These are phyloP conservation scores for Bruguiera parviflora DNA, from an alignment of 345 rosid genomes.

Conservation along the genomic window DNA sequence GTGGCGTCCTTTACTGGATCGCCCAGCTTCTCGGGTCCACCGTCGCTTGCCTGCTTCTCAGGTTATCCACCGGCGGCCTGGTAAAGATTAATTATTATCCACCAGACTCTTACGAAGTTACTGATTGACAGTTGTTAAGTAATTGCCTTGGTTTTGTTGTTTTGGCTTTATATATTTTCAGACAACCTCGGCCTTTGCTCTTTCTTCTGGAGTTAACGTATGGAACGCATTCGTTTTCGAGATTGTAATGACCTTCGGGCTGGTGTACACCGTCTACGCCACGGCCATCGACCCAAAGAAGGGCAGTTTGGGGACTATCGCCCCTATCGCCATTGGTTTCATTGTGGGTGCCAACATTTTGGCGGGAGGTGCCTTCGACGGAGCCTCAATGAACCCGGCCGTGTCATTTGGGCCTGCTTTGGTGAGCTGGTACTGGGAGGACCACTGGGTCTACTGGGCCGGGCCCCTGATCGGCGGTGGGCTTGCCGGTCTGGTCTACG, in stretches of 20 bases:
- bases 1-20: conserved; percentile 82
- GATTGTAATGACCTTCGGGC: conserved; percentile 92
- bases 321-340: conserved; percentile 87
- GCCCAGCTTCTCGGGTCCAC: conserved; percentile 88
- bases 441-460: conserved; percentile 96
- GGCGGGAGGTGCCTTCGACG: conserved; percentile 87
- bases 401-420: conserved; percentile 92
- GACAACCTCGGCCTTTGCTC: conserved; percentile 59
- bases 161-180: conserved; percentile 22
- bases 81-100: conserved; percentile 25
- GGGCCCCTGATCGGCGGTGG: conserved; percentile 90
- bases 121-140: neutral
- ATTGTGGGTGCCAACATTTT: conserved; percentile 87
- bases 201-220: conserved; percentile 67
- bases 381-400: conserved; percentile 97
- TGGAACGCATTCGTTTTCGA: conserved; percentile 81
- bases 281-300: conserved; percentile 86
- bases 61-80: conserved; percentile 67
- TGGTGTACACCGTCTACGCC: conserved; percentile 88
- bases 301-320: conserved; percentile 64
- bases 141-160: neutral
- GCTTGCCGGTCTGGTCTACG: conserved; percentile 73
- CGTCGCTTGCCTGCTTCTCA: conserved; percentile 76
- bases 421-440: conserved; percentile 83
- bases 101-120: neutral